Evolutionary conservation across 768 basidiomycete genomes (phyloP).

Genomic region (Amanita phalloides): DNA sequence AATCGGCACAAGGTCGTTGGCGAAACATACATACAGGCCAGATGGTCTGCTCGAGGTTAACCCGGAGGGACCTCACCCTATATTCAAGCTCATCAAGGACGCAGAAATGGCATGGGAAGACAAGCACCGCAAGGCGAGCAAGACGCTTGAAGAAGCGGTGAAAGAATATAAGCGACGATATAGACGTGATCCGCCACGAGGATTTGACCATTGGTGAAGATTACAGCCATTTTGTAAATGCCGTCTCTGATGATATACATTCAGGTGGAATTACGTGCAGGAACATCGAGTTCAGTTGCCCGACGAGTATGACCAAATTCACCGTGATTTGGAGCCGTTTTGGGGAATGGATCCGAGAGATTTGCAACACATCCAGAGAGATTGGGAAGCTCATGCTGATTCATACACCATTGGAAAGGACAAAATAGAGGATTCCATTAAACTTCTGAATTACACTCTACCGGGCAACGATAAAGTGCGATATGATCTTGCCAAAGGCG

Average conservation of each 20-base stretch:
- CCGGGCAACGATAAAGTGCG: conserved; percentile 13
- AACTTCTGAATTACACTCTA: conserved; percentile 19
- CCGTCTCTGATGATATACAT: neutral
- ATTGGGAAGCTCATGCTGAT: conserved; percentile 26
- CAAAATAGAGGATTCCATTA: conserved; percentile 12
- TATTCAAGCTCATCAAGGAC: conserved; percentile 60
- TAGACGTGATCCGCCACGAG: conserved; percentile 62
- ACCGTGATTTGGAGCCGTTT: conserved; percentile 69
- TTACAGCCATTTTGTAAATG: neutral
- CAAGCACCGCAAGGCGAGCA: conserved; percentile 57
- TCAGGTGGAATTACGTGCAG: conserved; percentile 39
- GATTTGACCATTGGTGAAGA: conserved; percentile 77
- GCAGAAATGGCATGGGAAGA: conserved; percentile 58
- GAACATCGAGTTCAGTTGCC: conserved; percentile 60
- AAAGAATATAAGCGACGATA: conserved; percentile 71
- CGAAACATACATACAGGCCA: conserved; percentile 21
- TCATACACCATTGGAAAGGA: conserved; percentile 31
- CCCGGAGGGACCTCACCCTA: conserved; percentile 51
- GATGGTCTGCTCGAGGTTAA: conserved; percentile 33
- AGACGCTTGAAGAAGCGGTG: conserved; percentile 65
- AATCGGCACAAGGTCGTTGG: conserved; percentile 7
- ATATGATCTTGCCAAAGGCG: conserved; percentile 17
- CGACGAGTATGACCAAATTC: conserved; percentile 76
- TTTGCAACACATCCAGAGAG: conserved; percentile 21
- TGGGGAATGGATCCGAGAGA: conserved; percentile 47